These are phyloP conservation scores for Haematococcus lacustris DNA, from an alignment of 139 green algal genomes.

Conservation along the genomic window DNA sequence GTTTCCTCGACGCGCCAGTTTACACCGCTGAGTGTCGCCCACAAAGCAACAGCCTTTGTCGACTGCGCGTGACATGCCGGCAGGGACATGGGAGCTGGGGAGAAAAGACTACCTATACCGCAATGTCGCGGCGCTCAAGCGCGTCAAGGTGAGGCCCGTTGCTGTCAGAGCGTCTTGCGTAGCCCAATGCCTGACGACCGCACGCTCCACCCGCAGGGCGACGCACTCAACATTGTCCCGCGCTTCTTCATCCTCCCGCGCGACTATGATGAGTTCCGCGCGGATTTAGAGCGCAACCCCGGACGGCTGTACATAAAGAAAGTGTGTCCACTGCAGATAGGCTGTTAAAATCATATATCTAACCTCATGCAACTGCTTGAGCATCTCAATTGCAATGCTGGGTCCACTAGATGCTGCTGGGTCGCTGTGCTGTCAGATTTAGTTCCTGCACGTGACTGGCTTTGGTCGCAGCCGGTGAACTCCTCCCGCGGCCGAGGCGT, in stretches of 20 bases:
- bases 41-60: too few relatives aligned
- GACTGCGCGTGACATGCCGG: too few relatives aligned
- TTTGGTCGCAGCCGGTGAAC: conserved; percentile 36
- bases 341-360: too few relatives aligned
- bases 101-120: conserved; percentile 59
- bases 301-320: conserved; percentile 51
- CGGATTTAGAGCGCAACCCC: conserved; percentile 37
- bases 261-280: conserved; percentile 49
- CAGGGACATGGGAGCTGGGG: conserved; percentile 66
- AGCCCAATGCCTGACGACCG: too few relatives aligned
- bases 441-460: too few relatives aligned
- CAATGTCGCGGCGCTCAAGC: conserved; percentile 28
- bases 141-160: conserved; percentile 20
- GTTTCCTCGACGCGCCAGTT: too few relatives aligned
- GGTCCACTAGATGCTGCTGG: not conserved
- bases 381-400: too few relatives aligned
- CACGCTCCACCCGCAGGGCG: too few relatives aligned
- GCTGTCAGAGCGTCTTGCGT: too few relatives aligned
- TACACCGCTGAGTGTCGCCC: too few relatives aligned
- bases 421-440: not conserved
- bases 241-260: conserved; percentile 51
- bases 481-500: conserved; percentile 50
- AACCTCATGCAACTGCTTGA: too few relatives aligned
- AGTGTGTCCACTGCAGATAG: too few relatives aligned
- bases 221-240: conserved; percentile 60